These are phyloP conservation scores for Heliocybe sulcata DNA, from an alignment of 1,284 basidiomycete species.

Conservation along the genomic window DNA sequence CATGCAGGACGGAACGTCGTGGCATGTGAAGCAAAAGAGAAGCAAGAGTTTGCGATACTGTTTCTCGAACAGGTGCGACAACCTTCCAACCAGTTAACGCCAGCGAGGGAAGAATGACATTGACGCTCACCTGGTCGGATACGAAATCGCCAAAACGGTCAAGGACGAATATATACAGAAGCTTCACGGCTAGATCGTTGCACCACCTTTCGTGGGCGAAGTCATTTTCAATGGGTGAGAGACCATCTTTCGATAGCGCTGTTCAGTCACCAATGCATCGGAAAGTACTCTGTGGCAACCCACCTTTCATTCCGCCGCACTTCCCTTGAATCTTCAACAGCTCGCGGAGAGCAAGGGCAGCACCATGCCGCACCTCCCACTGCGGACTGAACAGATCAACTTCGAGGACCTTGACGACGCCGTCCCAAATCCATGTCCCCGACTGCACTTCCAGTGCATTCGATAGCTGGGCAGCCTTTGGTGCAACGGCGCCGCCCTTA, in stretches of 20 bases:
- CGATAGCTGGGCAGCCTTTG: conserved; percentile 66
- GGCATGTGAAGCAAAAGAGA: conserved; percentile 87
- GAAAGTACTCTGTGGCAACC: conserved; percentile 8
- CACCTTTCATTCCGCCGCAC: conserved; percentile 76
- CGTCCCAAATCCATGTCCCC: conserved; percentile 87
- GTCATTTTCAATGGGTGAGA: conserved; percentile 50
- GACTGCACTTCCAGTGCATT: conserved; percentile 65
- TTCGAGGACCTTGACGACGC: conserved; percentile 76
- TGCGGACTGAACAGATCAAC: conserved; percentile 82
- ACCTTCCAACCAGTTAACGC: conserved; percentile 40
- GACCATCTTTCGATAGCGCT: conserved; percentile 32
- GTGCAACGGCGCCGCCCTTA: conserved; percentile 75
- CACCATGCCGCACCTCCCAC: conserved; percentile 96
- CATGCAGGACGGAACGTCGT: conserved; percentile 64
- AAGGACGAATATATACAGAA: conserved; percentile 89
- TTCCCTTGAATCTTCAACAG: conserved; percentile 83
- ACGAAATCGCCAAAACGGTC: conserved; percentile 98
- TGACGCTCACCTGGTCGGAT: conserved; percentile 67
- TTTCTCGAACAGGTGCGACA: conserved; percentile 95
- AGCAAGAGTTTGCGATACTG: conserved; percentile 91
- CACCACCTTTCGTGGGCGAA: conserved; percentile 79
- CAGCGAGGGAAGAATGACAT: background rate
- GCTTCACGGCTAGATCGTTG: conserved; percentile 81
- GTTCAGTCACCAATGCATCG: background rate
- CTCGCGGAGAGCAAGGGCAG: conserved; percentile 88